Conservation (phyloP, 257 asterid species). For the Solanum habrochaites region DNA sequence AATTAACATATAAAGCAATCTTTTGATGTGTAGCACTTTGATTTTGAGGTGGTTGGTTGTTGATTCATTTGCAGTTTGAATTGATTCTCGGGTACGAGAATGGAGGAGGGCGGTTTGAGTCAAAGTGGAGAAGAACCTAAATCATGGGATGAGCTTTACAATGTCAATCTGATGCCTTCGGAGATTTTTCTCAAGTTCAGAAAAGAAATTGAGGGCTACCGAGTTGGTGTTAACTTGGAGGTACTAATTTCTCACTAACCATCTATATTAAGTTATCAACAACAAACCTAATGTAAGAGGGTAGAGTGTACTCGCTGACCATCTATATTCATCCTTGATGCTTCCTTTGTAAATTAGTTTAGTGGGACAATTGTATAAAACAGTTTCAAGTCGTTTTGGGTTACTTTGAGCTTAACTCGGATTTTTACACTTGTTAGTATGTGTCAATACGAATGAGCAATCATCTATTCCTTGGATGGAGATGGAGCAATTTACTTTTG, state of each 20-base stretch:
- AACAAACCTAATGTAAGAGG: not conserved
- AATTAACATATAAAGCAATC: not conserved
- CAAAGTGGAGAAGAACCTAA: slow-evolving; percentile 58
- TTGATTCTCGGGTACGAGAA: slow-evolving; percentile 3
- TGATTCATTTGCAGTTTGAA: not conserved
- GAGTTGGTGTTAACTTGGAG: slow-evolving; percentile 85
- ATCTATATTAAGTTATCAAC: not conserved
- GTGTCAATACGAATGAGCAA: not conserved
- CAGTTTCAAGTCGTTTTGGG: not conserved
- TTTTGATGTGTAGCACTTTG: not conserved
- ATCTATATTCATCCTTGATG: not conserved
- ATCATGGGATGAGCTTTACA: slow-evolving; percentile 86
- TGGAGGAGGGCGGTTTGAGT: slow-evolving; percentile 46
- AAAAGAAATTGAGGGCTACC: slow-evolving; percentile 63
- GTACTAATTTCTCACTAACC: slow-evolving; percentile 20
- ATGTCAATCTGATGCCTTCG: slow-evolving; percentile 73
- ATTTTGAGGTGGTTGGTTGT: not conserved
- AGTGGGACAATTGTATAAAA: not conserved
- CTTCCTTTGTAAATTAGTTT: not conserved
- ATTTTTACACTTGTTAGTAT: not conserved
- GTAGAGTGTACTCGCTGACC: not conserved
- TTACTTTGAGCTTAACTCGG: not conserved
- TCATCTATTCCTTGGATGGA: not conserved
- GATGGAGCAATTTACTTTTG: not conserved
- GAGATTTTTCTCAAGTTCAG: slow-evolving; percentile 80